Evolutionary conservation across 1,139 yeast species (phyloP).

Genomic region (Candida sojae): DNA sequence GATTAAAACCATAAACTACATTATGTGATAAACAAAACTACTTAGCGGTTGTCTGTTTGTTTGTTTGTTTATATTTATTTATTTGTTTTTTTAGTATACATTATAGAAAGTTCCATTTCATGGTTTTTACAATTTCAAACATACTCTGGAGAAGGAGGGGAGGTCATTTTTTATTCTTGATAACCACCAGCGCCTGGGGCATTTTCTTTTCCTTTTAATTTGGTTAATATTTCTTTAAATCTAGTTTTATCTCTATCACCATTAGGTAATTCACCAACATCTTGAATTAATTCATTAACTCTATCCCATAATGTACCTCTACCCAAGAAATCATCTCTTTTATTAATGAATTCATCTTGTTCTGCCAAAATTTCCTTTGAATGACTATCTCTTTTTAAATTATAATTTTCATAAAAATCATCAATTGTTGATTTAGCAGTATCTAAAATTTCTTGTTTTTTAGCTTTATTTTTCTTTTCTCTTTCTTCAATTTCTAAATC

Average conservation of each 20-base stretch:
- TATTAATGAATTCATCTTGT: conserved; percentile 70
- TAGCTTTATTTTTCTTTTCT: conserved; percentile 70
- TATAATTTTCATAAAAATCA: conserved; percentile 92
- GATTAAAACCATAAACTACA: conserved; percentile 21
- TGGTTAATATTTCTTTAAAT: conserved; percentile 66
- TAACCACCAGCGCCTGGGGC: conserved; percentile 65
- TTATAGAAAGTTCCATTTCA: background rate
- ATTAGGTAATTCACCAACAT: conserved; percentile 44
- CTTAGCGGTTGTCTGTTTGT: background rate
- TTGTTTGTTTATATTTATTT: background rate
- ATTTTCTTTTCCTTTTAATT: conserved; percentile 65
- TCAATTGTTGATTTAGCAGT: conserved; percentile 89
- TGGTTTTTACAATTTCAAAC: too few relatives aligned
- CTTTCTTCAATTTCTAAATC: conserved; percentile 79
- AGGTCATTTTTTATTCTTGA: conserved; percentile 11
- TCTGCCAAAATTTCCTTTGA: conserved; percentile 64
- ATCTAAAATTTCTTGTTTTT: conserved; percentile 66
- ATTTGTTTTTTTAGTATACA: background rate
- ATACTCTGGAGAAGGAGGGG: too few relatives aligned
- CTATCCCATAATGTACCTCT: conserved; percentile 91
- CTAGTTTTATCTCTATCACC: conserved; percentile 66
- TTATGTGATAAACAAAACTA: conserved; percentile 15
- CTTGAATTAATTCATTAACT: conserved; percentile 51
- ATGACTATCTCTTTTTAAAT: conserved; percentile 76
- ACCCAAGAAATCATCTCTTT: conserved; percentile 78